A percentile compares a stretch with the other conserved stretches of the same genome.
These are phyloP conservation scores for Carex parvula DNA, from an alignment of 176 grass and related monocot genomes.

Conservation along the genomic window DNA sequence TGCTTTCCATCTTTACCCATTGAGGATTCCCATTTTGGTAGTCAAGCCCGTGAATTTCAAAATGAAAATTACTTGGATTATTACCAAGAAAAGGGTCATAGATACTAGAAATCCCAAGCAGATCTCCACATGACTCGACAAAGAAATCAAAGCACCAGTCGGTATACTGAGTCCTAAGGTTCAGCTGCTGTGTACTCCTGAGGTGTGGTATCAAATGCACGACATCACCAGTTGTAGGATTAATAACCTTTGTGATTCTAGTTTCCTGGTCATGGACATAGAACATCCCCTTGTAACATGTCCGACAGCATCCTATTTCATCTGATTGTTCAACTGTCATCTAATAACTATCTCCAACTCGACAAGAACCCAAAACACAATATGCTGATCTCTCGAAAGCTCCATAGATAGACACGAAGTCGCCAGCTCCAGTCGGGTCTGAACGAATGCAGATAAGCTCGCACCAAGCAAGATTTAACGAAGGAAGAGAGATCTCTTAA, in stretches of 20 bases:
- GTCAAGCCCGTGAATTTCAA: conserved; percentile 21
- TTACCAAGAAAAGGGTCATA: background rate
- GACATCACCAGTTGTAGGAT: background rate
- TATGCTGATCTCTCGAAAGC: background rate
- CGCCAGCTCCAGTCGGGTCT: background rate
- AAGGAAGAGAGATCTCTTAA: background rate
- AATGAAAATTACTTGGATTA: background rate
- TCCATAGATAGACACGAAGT: background rate
- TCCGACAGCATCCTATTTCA: background rate
- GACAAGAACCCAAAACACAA: background rate
- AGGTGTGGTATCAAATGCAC: background rate
- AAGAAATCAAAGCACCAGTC: background rate
- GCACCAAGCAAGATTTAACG: background rate
- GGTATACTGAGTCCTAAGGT: no score
- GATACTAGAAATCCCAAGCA: conserved; percentile 2
- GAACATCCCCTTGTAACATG: conserved; percentile 10
- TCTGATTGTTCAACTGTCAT: background rate
- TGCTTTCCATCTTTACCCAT: conserved; percentile 24
- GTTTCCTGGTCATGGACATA: conserved; percentile 9
- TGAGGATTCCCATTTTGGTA: background rate
- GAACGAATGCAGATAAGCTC: background rate
- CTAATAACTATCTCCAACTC: background rate
- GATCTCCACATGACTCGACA: conserved; percentile 20
- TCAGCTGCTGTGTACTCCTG: background rate
- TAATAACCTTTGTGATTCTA: background rate